Base-by-base conservation (phyloP, 805 yeast species). In the Wickerhamomyces mucosus region DNA sequence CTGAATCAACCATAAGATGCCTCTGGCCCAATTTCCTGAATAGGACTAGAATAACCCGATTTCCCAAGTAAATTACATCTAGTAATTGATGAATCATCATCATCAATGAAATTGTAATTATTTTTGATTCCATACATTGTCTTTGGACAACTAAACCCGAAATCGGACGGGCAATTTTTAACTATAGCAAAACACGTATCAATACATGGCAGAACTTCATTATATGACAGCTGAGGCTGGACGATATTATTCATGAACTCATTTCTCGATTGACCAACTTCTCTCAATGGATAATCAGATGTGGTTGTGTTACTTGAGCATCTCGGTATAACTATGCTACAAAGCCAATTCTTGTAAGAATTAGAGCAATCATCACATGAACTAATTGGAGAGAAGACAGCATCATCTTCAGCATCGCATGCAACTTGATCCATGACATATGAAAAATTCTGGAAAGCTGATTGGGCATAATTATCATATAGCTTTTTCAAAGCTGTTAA, bases 241-340 rank as follows among this genome's bases (percentile, higher is more conserved):
- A 79, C 59, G 2, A 68, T 48, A 5, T 59, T 56, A 41, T 75
- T 69, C 24, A 89, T 64, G 39, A 68, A 71, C 5, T 58, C 56
- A 43, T 70, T 82, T 39, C 98, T 65, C 9, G 82, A 76, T 5
- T 61, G 52, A 12, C 65, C 65, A 5, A 59, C 59, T 4, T 57
- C 53, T 21, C 94, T 61, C 18, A 43, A 35, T 15, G 55, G 51
- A 50, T 68, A 76, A 6, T 69, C 70, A 0, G 64, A 43, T 7
- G 57, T 38, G 6, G 68, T 50, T 11, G 26, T 23, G 26, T 51
- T 40, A 11, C 79, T 75, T 2, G 83, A 65, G 46, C 98, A 89
- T 19, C 96, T 62, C 0, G 97, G 97, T 6, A 89, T 82, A 0
- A 85, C 64, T 4, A 85, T 84, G 0, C 94, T 67, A 56, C 98